A percentile compares a stretch with the other conserved stretches of the same genome.
These are phyloP conservation scores for Tinospora cordifolia DNA, from an alignment of 164 flowering plant genomes.

Conservation along the genomic window DNA sequence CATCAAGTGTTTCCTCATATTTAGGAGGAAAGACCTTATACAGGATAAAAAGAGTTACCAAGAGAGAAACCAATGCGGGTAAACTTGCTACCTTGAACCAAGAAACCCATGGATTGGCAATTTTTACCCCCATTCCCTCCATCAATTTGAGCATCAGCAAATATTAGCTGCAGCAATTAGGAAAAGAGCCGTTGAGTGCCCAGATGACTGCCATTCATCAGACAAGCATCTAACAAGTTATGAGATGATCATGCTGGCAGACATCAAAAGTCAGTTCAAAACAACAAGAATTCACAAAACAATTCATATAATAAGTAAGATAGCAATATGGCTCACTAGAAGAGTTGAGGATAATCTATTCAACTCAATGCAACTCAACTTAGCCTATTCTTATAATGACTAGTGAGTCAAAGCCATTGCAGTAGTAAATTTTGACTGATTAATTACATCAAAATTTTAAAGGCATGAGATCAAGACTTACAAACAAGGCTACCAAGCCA, in stretches of 20 bases:
- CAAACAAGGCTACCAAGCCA: background rate
- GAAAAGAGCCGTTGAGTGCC: constrained; percentile 93
- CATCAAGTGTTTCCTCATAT: constrained; percentile 74
- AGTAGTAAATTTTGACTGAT: too few relatives aligned
- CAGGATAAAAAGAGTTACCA: constrained; percentile 60
- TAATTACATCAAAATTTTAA: background rate
- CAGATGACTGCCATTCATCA: constrained; percentile 57
- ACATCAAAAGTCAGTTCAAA: background rate
- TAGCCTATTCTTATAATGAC: too few relatives aligned
- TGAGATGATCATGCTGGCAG: background rate
- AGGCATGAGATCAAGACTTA: background rate
- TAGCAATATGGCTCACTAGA: background rate
- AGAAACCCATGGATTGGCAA: constrained; percentile 76
- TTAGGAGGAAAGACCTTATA: constrained; percentile 83
- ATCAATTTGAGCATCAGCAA: constrained; percentile 78
- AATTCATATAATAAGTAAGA: background rate
- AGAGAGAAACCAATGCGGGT: constrained; percentile 64
- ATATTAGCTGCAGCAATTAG: constrained; percentile 95
- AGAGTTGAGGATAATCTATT: too few relatives aligned
- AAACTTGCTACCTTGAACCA: constrained; percentile 87
- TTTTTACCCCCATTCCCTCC: constrained; percentile 75
- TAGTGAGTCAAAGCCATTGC: background rate
- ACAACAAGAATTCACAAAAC: background rate
- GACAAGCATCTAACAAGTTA: constrained; percentile 24
- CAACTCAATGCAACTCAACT: too few relatives aligned